A percentile compares a stretch with the other conserved stretches of the same genome.
Conservation (phyloP, 768 basidiomycete species). For the Psilocybe cubensis region DNA sequence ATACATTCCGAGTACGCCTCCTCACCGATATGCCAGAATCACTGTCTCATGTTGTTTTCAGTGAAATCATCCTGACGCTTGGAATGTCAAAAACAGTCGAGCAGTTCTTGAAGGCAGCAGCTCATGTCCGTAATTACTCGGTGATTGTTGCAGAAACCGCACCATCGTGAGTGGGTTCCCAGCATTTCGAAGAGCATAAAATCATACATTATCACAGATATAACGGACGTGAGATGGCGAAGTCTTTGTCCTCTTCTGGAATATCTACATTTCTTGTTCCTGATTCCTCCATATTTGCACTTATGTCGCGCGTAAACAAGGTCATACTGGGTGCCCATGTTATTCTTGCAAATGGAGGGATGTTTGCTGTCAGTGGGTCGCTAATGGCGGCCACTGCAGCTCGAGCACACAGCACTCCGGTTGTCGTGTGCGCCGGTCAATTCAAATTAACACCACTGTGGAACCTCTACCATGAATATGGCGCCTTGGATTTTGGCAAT, state of each 20-base stretch:
- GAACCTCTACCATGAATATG: constrained; percentile 87
- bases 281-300: constrained; percentile 92
- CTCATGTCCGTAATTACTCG: constrained; percentile 89
- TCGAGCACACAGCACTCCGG: constrained; percentile 86
- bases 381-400: constrained; percentile 87
- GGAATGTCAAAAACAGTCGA: constrained; percentile 96
- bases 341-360: constrained; percentile 96
- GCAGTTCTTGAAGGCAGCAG: constrained; percentile 90
- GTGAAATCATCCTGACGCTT: constrained; percentile 84
- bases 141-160: constrained; percentile 96
- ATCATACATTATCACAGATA: constrained; percentile 51
- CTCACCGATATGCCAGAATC: constrained; percentile 7
- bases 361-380: constrained; percentile 89
- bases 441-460: constrained; percentile 95
- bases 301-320: constrained; percentile 97
- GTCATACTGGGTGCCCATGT: constrained; percentile 93
- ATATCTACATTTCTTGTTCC: constrained; percentile 98
- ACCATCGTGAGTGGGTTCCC: constrained; percentile 68
- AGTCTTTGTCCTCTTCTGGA: constrained; percentile 74
- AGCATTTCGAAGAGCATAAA: constrained; percentile 14
- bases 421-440: constrained; percentile 93
- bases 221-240: constrained; percentile 84
- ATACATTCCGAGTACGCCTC: constrained; percentile 92
- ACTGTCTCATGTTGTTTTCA: constrained; percentile 30
- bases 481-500: constrained; percentile 80